These are phyloP conservation scores for Claviceps purpurea DNA, from an alignment of 2,329 filamentous ascomycete species.

Conservation along the genomic window DNA sequence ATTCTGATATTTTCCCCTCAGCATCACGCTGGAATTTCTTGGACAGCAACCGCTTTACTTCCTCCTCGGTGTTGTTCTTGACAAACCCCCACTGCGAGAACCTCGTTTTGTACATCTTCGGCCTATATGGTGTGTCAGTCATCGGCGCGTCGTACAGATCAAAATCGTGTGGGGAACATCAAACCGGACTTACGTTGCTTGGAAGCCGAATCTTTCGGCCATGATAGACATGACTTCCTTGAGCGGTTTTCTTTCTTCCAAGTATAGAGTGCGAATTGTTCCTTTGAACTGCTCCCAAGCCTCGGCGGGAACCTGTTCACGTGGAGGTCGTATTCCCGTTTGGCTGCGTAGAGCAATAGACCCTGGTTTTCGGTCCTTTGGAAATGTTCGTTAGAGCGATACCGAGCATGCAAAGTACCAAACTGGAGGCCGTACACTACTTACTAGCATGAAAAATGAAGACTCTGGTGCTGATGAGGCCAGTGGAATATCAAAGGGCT, in stretches of 20 bases:
- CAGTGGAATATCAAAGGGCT: conserved; percentile 11
- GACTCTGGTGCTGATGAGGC: conserved; percentile 10
- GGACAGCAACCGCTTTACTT: conserved; percentile 35
- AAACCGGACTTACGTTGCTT: conserved; percentile 29
- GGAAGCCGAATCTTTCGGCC: conserved; percentile 33
- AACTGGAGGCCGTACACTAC: conserved; percentile 4
- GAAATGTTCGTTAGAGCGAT: conserved; percentile 1
- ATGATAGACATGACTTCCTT: conserved; percentile 38
- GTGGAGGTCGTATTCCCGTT: conserved; percentile 22
- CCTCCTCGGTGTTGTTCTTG: conserved; percentile 41
- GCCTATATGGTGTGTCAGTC: conserved; percentile 20
- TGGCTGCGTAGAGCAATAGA: conserved; percentile 18
- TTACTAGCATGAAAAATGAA: conserved; percentile 13
- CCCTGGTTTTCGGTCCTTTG: conserved; percentile 17
- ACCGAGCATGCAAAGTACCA: no score
- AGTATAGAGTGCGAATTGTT: conserved; percentile 31
- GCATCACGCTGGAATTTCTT: conserved; percentile 40
- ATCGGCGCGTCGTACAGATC: conserved; percentile 4
- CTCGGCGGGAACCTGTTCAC: conserved; percentile 31
- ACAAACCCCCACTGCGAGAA: conserved; percentile 42
- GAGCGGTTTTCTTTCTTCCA: conserved; percentile 36
- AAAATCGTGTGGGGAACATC: no score
- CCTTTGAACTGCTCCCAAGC: conserved; percentile 34
- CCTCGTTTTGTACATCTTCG: conserved; percentile 43
- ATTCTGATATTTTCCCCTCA: conserved; percentile 38